Percentiles rank a stretch among this genome's conserved stretches.
Evolutionary conservation across 257 asterid species (phyloP).

Genomic region (Solanum etuberosum): DNA sequence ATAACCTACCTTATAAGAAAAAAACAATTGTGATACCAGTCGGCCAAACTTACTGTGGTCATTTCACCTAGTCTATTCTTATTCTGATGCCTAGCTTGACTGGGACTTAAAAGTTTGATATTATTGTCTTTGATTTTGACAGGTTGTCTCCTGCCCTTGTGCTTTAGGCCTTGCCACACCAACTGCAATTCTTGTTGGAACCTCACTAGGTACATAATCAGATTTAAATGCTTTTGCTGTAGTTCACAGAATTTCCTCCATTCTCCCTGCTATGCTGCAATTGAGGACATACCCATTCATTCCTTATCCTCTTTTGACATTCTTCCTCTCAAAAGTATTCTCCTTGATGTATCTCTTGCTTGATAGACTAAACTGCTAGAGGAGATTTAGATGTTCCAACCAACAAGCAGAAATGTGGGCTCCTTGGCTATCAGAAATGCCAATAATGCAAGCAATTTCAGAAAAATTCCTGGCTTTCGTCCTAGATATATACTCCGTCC

Average conservation of each 20-base stretch:
- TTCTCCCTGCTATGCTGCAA: not conserved
- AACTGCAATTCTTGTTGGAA: conserved; percentile 94
- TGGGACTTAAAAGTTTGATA: not conserved
- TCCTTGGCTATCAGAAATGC: not conserved
- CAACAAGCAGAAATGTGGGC: not conserved
- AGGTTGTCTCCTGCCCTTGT: conserved; percentile 98
- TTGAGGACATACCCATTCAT: not conserved
- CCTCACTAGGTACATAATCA: conserved; percentile 72
- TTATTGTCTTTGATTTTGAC: conserved; percentile 9
- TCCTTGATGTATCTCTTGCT: not conserved
- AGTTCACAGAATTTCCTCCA: not conserved
- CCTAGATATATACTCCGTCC: not conserved
- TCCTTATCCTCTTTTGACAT: not conserved
- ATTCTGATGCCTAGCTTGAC: not conserved
- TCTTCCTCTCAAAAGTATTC: not conserved
- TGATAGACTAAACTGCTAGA: not conserved
- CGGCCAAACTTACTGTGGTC: not conserved
- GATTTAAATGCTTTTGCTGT: not conserved
- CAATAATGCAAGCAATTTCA: not conserved
- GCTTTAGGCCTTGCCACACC: conserved; percentile 99
- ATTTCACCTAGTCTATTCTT: not conserved
- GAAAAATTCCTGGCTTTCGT: not conserved
- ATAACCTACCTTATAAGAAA: not conserved
- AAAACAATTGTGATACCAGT: not conserved
- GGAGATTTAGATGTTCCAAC: not conserved